phyloP scores from a whole-genome alignment of 257 asterid genomes.

The Prunella vulgaris region DNA sequence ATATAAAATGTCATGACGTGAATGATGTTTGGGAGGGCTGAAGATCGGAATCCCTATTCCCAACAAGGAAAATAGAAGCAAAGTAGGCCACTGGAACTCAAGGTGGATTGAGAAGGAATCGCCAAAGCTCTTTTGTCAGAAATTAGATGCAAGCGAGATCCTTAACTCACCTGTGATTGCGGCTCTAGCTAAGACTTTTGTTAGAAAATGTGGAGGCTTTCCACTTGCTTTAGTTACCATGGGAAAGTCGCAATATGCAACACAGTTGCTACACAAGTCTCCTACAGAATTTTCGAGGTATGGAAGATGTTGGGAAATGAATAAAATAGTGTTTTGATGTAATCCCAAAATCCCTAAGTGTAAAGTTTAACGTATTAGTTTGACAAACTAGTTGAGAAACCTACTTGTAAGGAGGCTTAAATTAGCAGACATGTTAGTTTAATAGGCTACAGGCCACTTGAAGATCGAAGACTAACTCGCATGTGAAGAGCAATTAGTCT shows the following conservation, averaged over 20 bases:
- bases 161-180: constrained; percentile 17
- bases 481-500: too few species aligned
- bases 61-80: constrained; percentile 32
- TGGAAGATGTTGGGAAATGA: constrained; percentile 52
- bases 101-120: constrained; percentile 41
- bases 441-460: too few species aligned
- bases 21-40: constrained; percentile 51
- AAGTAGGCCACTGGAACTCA: constrained; percentile 36
- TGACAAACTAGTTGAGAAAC: too few species aligned
- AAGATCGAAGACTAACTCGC: too few species aligned
- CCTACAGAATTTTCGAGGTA: constrained; percentile 49
- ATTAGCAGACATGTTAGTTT: too few species aligned
- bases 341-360: too few species aligned
- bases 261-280: constrained; percentile 33
- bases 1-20: constrained; percentile 35
- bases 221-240: constrained; percentile 49
- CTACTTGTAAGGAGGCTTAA: too few species aligned
- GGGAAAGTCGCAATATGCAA: constrained; percentile 44
- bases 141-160: constrained; percentile 29
- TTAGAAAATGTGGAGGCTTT: constrained; percentile 48
- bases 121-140: constrained; percentile 38
- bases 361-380: too few species aligned
- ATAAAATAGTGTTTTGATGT: too few species aligned
- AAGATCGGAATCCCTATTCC: constrained; percentile 44
- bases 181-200: constrained; percentile 31